These are phyloP conservation scores for Castanea crenata DNA, from an alignment of 306 rosid species.

Conservation along the genomic window DNA sequence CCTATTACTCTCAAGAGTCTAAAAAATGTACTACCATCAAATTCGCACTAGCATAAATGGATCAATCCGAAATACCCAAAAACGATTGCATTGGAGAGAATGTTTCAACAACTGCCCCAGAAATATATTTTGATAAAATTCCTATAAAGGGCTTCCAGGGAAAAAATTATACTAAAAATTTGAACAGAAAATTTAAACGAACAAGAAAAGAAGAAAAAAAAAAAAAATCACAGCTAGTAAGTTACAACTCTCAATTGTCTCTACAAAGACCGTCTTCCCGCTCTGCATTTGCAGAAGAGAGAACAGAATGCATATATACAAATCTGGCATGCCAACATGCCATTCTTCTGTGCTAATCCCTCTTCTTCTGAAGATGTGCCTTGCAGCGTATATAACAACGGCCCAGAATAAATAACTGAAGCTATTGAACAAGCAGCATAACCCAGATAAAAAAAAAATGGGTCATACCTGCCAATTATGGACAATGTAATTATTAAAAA, in stretches of 20 bases:
- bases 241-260: constrained; percentile 65
- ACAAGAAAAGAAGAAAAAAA: constrained; percentile 10
- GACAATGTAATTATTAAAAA: constrained; percentile 14
- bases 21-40: no score
- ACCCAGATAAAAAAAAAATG: constrained; percentile 42
- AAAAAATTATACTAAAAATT: constrained; percentile 40
- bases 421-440: constrained; percentile 35
- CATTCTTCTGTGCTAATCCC: constrained; percentile 27
- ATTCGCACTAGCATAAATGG: not conserved
- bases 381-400: constrained; percentile 21
- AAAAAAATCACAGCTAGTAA: constrained; percentile 48
- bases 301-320: constrained; percentile 74
- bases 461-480: constrained; percentile 40
- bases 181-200: constrained; percentile 13
- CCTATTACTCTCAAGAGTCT: no score
- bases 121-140: constrained; percentile 33
- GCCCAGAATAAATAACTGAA: constrained; percentile 23
- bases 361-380: constrained; percentile 21
- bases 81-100: constrained; percentile 18
- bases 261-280: constrained; percentile 60
- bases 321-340: constrained; percentile 38
- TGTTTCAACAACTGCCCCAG: constrained; percentile 26
- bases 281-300: constrained; percentile 68
- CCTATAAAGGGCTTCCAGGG: constrained; percentile 30
- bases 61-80: not conserved